Evolutionary conservation across 1,284 basidiomycete species (phyloP).

Genomic region (Melampsora larici-populina): DNA sequence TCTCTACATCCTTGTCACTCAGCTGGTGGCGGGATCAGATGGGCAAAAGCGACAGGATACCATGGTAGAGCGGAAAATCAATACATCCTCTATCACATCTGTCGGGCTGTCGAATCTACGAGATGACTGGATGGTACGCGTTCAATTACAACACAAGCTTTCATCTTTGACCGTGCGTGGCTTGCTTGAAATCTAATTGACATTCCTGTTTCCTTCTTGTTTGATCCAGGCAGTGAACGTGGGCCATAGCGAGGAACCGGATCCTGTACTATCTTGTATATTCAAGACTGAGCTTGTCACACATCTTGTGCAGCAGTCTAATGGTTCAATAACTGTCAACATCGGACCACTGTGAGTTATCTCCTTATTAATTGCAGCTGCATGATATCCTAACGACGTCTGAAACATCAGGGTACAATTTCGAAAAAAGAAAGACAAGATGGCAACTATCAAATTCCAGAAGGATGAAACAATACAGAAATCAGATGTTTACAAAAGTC

Average conservation of each 20-base stretch:
- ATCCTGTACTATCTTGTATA: constrained; percentile 81
- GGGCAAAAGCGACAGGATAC: constrained; percentile 61
- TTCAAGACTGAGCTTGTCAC: constrained; percentile 96
- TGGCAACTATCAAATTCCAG: constrained; percentile 76
- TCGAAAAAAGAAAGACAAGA: constrained; percentile 96
- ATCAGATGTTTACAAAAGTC: constrained; percentile 90
- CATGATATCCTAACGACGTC: not conserved
- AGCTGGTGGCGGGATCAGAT: constrained; percentile 62
- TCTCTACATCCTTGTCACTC: constrained; percentile 73
- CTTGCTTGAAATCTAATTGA: not conserved
- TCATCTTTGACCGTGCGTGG: not conserved
- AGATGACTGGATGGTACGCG: constrained; percentile 87
- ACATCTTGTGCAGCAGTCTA: constrained; percentile 75
- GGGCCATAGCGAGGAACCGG: constrained; percentile 78
- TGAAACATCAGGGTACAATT: constrained; percentile 67
- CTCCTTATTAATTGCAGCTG: not conserved
- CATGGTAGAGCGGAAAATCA: constrained; percentile 80
- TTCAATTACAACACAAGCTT: not conserved
- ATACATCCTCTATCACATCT: constrained; percentile 77
- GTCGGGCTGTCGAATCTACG: constrained; percentile 81
- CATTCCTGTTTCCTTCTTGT: not conserved
- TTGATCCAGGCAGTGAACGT: constrained; percentile 65
- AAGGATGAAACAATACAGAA: constrained; percentile 82
- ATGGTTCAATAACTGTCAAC: constrained; percentile 69
- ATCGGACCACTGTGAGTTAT: constrained; percentile 73